phyloP scores from a whole-genome alignment of 2,329 filamentous ascomycete genomes.

The Exserohilum turcica region DNA sequence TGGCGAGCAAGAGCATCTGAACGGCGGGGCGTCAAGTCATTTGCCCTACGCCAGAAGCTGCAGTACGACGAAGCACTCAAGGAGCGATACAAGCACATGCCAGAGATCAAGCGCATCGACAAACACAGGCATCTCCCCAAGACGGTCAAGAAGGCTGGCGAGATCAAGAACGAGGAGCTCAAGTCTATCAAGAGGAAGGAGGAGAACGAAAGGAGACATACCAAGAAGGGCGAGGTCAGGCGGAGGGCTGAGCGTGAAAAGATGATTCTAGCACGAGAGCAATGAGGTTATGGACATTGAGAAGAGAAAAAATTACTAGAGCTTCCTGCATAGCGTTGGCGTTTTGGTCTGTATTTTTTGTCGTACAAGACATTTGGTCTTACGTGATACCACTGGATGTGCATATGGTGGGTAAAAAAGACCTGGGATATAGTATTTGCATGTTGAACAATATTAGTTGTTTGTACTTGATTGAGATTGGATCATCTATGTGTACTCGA shows the following conservation, averaged over 20 bases:
- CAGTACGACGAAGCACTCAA: conserved; percentile 90
- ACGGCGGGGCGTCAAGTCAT: conserved; percentile 82
- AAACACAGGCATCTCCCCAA: conserved; percentile 90
- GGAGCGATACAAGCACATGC: conserved; percentile 90
- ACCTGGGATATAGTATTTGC: neutral
- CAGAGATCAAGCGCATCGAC: conserved; percentile 88
- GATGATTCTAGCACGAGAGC: conserved; percentile 76
- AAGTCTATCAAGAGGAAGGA: conserved; percentile 85
- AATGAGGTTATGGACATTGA: conserved; percentile 50
- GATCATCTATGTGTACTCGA: no score
- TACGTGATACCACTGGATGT: neutral
- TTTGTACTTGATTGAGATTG: no score
- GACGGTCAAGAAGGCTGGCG: conserved; percentile 90
- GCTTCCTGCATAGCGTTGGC: conserved; percentile 43
- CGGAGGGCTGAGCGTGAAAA: conserved; percentile 85
- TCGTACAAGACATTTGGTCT: neutral
- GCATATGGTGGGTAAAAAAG: neutral
- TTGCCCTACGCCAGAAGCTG: conserved; percentile 81
- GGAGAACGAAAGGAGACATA: conserved; percentile 93
- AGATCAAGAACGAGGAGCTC: conserved; percentile 92
- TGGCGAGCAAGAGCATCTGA: conserved; percentile 89
- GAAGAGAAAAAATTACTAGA: conserved; percentile 6
- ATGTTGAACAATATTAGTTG: no score
- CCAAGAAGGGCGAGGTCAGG: conserved; percentile 77
- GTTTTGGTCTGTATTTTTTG: conserved; percentile 20